These are phyloP conservation scores for Colletotrichum chlorophyti DNA, from an alignment of 2,329 filamentous ascomycete species.

Conservation along the genomic window DNA sequence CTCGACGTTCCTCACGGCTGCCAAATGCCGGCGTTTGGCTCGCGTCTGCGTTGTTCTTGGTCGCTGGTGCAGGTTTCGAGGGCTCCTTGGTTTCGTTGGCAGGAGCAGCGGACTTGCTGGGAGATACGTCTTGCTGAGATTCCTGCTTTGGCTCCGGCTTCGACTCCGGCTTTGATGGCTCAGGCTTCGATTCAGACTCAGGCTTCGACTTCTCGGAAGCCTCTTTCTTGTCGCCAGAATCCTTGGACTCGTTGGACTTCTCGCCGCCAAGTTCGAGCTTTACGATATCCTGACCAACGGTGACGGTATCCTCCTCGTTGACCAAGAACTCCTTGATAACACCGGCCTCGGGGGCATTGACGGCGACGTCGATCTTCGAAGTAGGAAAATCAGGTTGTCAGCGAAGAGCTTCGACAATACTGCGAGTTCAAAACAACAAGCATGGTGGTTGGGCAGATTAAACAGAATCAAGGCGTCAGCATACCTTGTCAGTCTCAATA, in stretches of 20 bases:
- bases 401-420: too few relatives aligned
- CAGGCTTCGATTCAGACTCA: conserved; percentile 25
- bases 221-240: conserved; percentile 4
- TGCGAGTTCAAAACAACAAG: too few relatives aligned
- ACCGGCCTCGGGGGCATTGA: conserved; percentile 91
- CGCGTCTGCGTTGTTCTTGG: conserved; percentile 31
- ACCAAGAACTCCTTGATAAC: conserved; percentile 91
- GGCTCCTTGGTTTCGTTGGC: conserved; percentile 23
- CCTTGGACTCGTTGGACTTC: conserved; percentile 41
- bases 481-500: conserved; percentile 97
- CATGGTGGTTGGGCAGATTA: too few relatives aligned
- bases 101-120: conserved; percentile 28
- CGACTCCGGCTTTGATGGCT: conserved; percentile 40
- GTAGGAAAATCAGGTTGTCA: not conserved
- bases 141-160: conserved; percentile 52
- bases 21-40: conserved; percentile 59
- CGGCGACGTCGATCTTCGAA: conserved; percentile 89
- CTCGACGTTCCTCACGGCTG: conserved; percentile 85
- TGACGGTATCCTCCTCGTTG: conserved; percentile 93
- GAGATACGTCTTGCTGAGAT: conserved; percentile 40
- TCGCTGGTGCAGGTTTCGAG: conserved; percentile 33
- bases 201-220: conserved; percentile 23
- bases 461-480: conserved; percentile 23
- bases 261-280: conserved; percentile 76
- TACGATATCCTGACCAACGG: conserved; percentile 89